Conservation (phyloP, 2,329 filamentous ascomycete species). For the Colletotrichum horii region DNA sequence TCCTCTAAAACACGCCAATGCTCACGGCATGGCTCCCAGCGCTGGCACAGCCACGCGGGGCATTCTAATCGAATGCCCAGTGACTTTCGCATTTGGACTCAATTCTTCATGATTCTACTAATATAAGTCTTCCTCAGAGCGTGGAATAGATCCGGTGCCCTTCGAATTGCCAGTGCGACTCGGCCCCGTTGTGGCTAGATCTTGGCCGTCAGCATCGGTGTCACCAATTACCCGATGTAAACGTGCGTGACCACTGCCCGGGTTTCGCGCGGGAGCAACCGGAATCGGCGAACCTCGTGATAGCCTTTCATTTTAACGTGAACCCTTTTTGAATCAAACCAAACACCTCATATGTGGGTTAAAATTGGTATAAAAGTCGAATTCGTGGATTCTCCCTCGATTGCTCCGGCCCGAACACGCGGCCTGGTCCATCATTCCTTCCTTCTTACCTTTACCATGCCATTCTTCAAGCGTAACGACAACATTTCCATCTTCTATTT, state of each 20-base stretch:
- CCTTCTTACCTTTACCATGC: background rate
- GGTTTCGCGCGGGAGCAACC: background rate
- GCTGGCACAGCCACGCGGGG: background rate
- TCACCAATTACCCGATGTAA: background rate
- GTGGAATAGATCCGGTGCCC: too few relatives aligned
- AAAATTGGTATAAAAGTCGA: background rate
- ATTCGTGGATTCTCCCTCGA: background rate
- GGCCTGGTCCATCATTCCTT: background rate
- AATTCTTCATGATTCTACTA: background rate
- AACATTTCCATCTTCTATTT: slow-evolving; percentile 8
- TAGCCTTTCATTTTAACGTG: background rate
- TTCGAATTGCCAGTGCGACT: background rate
- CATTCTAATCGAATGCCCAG: background rate
- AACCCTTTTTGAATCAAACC: background rate
- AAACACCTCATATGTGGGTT: background rate
- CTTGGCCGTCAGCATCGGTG: background rate
- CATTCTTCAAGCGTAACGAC: background rate
- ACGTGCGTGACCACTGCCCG: background rate
- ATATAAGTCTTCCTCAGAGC: too few relatives aligned
- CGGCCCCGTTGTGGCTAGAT: background rate
- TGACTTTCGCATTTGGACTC: background rate
- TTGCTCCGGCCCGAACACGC: background rate
- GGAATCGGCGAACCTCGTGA: background rate
- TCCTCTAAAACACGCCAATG: background rate
- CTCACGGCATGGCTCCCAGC: background rate